phyloP scores from a whole-genome alignment of 176 grass and related monocot species.

The Saccharum spontaneum region DNA sequence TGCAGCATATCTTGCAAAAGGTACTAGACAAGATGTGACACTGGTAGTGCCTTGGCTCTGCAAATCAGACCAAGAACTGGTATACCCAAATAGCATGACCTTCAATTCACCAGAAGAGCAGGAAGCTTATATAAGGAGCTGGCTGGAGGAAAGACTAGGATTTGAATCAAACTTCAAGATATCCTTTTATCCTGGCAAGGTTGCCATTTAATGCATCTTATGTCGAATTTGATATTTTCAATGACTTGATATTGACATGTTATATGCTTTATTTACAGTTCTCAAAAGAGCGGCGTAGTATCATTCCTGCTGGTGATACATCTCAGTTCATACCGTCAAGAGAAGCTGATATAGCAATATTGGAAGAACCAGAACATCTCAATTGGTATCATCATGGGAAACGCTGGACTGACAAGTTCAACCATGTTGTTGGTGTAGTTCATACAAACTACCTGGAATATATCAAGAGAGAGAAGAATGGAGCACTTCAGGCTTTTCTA shows the following conservation, averaged over 20 bases:
- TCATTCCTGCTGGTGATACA: conserved; percentile 77
- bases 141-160: conserved; percentile 72
- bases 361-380: conserved; percentile 91
- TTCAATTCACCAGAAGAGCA: conserved; percentile 78
- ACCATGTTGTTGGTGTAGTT: conserved; percentile 86
- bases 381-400: conserved; percentile 97
- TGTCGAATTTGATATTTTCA: conserved; percentile 10
- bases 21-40: conserved; percentile 72
- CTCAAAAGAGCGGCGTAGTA: conserved; percentile 82
- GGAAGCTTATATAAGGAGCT: conserved; percentile 73
- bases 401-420: conserved; percentile 85
- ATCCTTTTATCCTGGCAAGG: conserved; percentile 85
- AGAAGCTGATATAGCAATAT: conserved; percentile 83
- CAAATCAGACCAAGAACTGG: conserved; percentile 72
- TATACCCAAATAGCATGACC: conserved; percentile 75
- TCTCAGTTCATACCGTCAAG: conserved; percentile 71
- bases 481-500: conserved; percentile 67
- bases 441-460: conserved; percentile 97
- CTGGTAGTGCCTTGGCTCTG: conserved; percentile 80
- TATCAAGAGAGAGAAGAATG: conserved; percentile 86
- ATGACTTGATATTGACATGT: conserved; percentile 29
- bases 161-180: conserved; percentile 84
- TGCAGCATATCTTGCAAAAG: conserved; percentile 78
- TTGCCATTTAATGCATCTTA: conserved; percentile 29
- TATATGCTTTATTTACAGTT: conserved; percentile 54